Evolutionary conservation across 495 filamentous ascomycete species (phyloP).

Genomic region (Geopyxis carbonaria): DNA sequence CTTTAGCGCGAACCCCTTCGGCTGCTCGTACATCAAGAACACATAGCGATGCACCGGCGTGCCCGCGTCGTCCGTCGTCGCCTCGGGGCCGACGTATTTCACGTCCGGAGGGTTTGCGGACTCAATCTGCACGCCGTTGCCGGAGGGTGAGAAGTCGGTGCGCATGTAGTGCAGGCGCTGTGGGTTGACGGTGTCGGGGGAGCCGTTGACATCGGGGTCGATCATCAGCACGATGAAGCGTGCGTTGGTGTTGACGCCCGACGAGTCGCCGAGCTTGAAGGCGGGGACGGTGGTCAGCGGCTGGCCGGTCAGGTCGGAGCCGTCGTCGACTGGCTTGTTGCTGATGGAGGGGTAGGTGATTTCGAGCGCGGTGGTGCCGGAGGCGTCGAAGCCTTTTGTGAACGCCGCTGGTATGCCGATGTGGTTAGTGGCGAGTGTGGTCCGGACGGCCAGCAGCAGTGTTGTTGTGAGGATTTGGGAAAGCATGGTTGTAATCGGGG

Average conservation of each 20-base stretch:
- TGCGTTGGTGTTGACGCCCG: slow-evolving; percentile 14
- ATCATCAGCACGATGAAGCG: slow-evolving; percentile 20
- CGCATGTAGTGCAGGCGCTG: slow-evolving; percentile 17
- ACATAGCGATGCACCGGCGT: slow-evolving; percentile 16
- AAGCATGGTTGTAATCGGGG: too few species aligned
- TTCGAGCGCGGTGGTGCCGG: slow-evolving; percentile 6
- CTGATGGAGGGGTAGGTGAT: slow-evolving; percentile 4
- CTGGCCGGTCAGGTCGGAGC: slow-evolving; percentile 5
- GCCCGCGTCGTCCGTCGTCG: slow-evolving; percentile 3
- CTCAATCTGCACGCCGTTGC: slow-evolving; percentile 5
- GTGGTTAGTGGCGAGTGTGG: slow-evolving; percentile 10
- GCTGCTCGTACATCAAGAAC: slow-evolving; percentile 20
- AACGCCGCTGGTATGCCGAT: slow-evolving; percentile 12
- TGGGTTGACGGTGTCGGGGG: background rate
- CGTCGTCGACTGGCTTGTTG: slow-evolving; percentile 6
- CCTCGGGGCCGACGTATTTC: slow-evolving; percentile 10
- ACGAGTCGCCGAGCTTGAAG: slow-evolving; percentile 19
- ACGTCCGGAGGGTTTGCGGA: slow-evolving; percentile 1
- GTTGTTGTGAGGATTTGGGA: slow-evolving; percentile 10
- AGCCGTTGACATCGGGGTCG: slow-evolving; percentile 16
- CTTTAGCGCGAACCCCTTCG: slow-evolving; percentile 4
- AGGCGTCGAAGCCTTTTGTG: slow-evolving; percentile 10
- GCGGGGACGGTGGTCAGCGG: slow-evolving; percentile 9
- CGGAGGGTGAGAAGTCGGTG: slow-evolving; percentile 11
- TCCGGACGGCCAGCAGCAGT: slow-evolving; percentile 12